Percentiles rank a stretch among this genome's conserved stretches.
phyloP scores from a whole-genome alignment of 1,284 basidiomycete genomes.

The Sporisorium graminicola region DNA sequence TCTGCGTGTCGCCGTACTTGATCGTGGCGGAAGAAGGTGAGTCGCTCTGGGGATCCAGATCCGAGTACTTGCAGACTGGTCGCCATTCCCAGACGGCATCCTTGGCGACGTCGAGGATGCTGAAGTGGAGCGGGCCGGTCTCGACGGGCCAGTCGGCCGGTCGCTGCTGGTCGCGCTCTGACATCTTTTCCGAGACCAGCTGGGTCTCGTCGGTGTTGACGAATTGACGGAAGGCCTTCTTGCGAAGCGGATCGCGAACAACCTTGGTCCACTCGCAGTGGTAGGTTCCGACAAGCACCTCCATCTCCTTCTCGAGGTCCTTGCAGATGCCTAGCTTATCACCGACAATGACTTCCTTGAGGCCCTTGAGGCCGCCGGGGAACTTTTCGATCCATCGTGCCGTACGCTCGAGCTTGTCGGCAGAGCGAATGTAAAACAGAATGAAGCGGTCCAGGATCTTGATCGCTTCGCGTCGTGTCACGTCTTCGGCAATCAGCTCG shows the following conservation, averaged over 20 bases:
- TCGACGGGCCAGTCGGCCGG: constrained; percentile 80
- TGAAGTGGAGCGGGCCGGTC: constrained; percentile 73
- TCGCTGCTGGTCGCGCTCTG: constrained; percentile 77
- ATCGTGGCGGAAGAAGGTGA: constrained; percentile 75
- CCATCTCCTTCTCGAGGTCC: constrained; percentile 80
- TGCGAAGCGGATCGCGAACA: constrained; percentile 74
- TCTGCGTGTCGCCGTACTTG: constrained; percentile 79
- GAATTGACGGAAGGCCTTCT: constrained; percentile 78
- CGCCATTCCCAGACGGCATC: constrained; percentile 77
- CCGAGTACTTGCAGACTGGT: constrained; percentile 73
- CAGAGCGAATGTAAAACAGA: constrained; percentile 79
- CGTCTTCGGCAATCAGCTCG: constrained; percentile 72
- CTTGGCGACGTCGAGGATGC: constrained; percentile 71
- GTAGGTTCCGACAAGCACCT: constrained; percentile 77
- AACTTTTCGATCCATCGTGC: constrained; percentile 82
- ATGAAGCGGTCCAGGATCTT: constrained; percentile 79
- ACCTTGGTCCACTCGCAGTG: constrained; percentile 80
- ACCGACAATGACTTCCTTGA: constrained; percentile 78
- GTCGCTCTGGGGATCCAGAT: constrained; percentile 74
- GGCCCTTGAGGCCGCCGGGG: constrained; percentile 78
- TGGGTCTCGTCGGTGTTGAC: constrained; percentile 77
- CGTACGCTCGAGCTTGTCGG: constrained; percentile 75
- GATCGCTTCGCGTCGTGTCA: constrained; percentile 70
- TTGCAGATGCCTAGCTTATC: constrained; percentile 82
- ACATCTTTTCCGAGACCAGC: constrained; percentile 74